Percentiles rank a stretch among this genome's conserved stretches.
These are phyloP conservation scores for Sclerotinia glacialis DNA, from an alignment of 2,329 filamentous ascomycete genomes.

Conservation along the genomic window DNA sequence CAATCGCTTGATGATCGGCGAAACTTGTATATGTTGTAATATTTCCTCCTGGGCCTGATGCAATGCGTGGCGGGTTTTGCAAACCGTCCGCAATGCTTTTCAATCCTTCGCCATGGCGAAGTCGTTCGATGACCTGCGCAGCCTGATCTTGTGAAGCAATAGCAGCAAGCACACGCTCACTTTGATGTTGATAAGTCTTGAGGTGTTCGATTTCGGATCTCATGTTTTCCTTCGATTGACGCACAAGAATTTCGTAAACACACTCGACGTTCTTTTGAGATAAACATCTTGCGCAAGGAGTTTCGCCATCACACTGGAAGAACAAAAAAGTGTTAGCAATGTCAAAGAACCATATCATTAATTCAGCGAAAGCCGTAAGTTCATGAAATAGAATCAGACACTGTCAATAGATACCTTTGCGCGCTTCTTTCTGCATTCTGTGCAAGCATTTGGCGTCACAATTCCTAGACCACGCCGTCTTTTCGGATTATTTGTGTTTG, in stretches of 20 bases:
- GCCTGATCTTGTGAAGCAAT: slow-evolving; percentile 42
- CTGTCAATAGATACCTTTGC: slow-evolving; percentile 32
- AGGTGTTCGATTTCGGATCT: slow-evolving; percentile 58
- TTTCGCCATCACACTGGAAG: slow-evolving; percentile 56
- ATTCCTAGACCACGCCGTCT: slow-evolving; percentile 35
- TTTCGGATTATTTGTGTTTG: slow-evolving; percentile 30
- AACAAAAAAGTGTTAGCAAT: neutral
- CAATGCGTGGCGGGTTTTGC: slow-evolving; percentile 38
- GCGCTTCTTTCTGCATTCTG: slow-evolving; percentile 39
- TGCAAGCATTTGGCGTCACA: slow-evolving; percentile 39
- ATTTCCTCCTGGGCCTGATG: slow-evolving; percentile 31
- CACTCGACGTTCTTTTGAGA: slow-evolving; percentile 54
- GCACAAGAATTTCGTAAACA: slow-evolving; percentile 60
- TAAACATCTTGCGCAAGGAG: slow-evolving; percentile 51
- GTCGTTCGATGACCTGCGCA: slow-evolving; percentile 50
- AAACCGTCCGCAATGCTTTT: slow-evolving; percentile 58
- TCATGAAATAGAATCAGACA: neutral
- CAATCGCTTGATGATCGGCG: slow-evolving; percentile 40
- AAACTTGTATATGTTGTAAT: slow-evolving; percentile 36
- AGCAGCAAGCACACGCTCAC: slow-evolving; percentile 55
- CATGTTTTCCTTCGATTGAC: slow-evolving; percentile 61
- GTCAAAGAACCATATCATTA: neutral
- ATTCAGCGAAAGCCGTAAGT: too few relatives aligned
- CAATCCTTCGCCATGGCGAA: slow-evolving; percentile 54
- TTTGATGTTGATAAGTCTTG: slow-evolving; percentile 53